Percentiles rank a stretch among this genome's conserved stretches.
Conservation (phyloP, 2,329 filamentous ascomycete genomes). For the Rhytidhysteron rufulum region DNA sequence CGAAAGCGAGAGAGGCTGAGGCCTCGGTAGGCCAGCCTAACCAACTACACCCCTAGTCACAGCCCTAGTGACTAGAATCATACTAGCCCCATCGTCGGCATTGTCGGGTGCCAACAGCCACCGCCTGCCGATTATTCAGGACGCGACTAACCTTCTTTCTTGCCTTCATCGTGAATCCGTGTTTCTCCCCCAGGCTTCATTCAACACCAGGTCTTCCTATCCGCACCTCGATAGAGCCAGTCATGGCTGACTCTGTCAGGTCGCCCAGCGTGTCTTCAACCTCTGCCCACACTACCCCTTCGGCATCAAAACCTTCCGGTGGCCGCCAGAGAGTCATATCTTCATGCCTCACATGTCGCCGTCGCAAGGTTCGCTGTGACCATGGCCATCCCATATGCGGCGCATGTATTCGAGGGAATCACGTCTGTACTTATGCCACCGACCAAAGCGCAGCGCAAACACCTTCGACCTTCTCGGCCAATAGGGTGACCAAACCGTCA, state of each 20-base stretch:
- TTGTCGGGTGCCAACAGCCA: too few species aligned
- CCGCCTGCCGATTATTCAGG: too few species aligned
- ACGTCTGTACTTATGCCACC: constrained; percentile 33
- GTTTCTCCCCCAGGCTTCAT: too few species aligned
- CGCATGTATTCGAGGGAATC: constrained; percentile 33
- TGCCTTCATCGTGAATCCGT: too few species aligned
- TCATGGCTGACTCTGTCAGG: neutral
- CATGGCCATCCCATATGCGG: constrained; percentile 36
- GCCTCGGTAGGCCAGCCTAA: too few species aligned
- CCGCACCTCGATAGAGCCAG: too few species aligned
- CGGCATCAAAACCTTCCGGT: constrained; percentile 21
- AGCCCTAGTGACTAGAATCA: too few species aligned
- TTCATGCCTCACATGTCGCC: constrained; percentile 35
- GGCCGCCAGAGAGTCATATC: constrained; percentile 35
- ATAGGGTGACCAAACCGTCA: constrained; percentile 25
- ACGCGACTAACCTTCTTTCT: too few species aligned
- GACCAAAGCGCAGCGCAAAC: constrained; percentile 14
- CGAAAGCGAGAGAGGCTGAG: too few species aligned
- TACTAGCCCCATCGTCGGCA: too few species aligned
- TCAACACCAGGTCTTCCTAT: too few species aligned
- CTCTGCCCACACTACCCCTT: constrained; percentile 6
- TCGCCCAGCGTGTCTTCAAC: neutral
- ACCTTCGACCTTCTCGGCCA: constrained; percentile 6
- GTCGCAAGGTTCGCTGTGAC: constrained; percentile 37
- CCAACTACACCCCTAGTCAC: too few species aligned